These are phyloP conservation scores for Dioscorea zingiberensis DNA, from an alignment of 106 monocot genomes.

Conservation along the genomic window DNA sequence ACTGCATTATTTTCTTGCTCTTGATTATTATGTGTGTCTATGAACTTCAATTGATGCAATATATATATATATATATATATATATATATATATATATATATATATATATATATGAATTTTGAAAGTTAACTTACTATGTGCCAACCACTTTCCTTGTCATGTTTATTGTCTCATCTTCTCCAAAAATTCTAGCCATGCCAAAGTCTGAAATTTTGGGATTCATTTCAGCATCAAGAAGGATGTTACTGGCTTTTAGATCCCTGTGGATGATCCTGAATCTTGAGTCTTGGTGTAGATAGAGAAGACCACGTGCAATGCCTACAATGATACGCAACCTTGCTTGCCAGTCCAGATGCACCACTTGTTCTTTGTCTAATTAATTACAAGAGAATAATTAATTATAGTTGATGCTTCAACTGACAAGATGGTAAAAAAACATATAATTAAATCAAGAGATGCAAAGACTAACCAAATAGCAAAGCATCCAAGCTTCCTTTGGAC, in stretches of 20 bases:
- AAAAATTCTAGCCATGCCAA: conserved; percentile 50
- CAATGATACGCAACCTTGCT: conserved; percentile 27
- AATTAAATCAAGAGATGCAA: background rate
- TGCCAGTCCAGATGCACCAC: conserved; percentile 24
- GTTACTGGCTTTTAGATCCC: conserved; percentile 54
- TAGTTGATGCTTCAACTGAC: background rate
- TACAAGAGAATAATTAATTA: background rate
- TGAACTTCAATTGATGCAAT: too few relatives aligned
- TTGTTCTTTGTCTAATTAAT: conserved; percentile 6
- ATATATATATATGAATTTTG: background rate
- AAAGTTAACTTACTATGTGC: conserved; percentile 40
- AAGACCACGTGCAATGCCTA: conserved; percentile 39
- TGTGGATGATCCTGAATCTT: conserved; percentile 36
- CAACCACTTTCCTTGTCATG: conserved; percentile 31
- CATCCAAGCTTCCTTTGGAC: conserved; percentile 20
- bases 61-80: too few relatives aligned
- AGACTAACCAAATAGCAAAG: conserved; percentile 12
- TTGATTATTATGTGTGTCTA: too few relatives aligned
- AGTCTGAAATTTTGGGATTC: conserved; percentile 58
- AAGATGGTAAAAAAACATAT: too few relatives aligned
- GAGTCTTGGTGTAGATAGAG: conserved; percentile 56
- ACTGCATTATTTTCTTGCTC: too few relatives aligned
- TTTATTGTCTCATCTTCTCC: conserved; percentile 19
- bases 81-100: too few relatives aligned
- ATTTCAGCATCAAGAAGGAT: conserved; percentile 43